Base-by-base conservation (phyloP, 2,329 filamentous ascomycete genomes). In the Fusarium lyarnte region DNA sequence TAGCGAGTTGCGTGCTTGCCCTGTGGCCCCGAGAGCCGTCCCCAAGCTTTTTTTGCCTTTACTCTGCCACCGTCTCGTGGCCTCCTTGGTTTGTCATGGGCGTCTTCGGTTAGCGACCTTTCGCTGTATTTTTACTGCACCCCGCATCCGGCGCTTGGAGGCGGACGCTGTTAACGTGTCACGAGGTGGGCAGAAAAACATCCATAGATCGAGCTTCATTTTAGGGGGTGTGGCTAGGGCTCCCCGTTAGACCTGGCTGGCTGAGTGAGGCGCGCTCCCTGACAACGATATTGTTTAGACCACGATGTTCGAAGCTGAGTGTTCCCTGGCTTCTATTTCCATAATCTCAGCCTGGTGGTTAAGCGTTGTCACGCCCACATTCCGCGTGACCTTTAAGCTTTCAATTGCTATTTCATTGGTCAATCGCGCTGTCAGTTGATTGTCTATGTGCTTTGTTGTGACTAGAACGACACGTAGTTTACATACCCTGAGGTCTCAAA, bases 111-210 rank as follows among this genome's bases (percentile, higher is more conserved):
- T 77, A 77, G 63, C 71, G 75, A 76, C 76, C 74, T 57, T 74
- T 73, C 66, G 65, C 47, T 70, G 69, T 43, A 66, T 33, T 69
- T 49, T 39, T 39, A 66, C 72, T 77, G 66, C 74, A 77, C 76
- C 76, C 76, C 76, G 76, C 76, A 77, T 76, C 75, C 74, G 63
- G 71, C 66, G 73, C 70, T 73, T 74, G 63, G 45, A 69, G 59
- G 52, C 63, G 71, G 71, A 67, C 59, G 63, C 58, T 61, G 63
- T 73, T 70, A 66, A 77, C 63, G 71, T 73, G 71, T 77, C 76
- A 77, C 76, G 74, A 77, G 76, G 71, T 46, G 47, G 43, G 60
- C 70, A 77, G 63, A 72, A 73, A 76, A 70, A 62, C 35, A 58
- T 62, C 60, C 35, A 58, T 62, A 57, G 59, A 63, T 70, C 62